Conservation (phyloP, 176 grass and related monocot species). For the Guadua angustifolia region DNA sequence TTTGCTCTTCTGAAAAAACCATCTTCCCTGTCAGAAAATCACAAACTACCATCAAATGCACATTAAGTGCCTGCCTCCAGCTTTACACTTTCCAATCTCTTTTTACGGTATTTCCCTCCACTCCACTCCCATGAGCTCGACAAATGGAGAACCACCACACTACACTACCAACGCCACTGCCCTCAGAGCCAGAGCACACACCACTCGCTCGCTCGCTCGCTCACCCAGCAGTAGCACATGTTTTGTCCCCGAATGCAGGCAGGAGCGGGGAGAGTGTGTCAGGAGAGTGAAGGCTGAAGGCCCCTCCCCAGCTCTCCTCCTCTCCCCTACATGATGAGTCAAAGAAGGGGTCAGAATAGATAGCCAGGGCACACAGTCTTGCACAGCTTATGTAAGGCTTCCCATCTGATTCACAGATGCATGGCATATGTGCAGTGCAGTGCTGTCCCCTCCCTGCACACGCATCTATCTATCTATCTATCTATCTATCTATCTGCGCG, state of each 20-base stretch:
- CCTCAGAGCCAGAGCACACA: neutral
- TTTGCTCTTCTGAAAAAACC: neutral
- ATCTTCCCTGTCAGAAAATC: neutral
- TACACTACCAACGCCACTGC: neutral
- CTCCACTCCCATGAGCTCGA: neutral
- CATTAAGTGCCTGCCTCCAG: neutral
- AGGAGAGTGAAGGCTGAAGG: conserved; percentile 32
- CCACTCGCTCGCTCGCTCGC: too few species aligned
- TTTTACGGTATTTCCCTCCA: neutral
- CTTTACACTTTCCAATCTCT: neutral
- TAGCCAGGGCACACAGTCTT: neutral
- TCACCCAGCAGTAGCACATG: conserved; percentile 50
- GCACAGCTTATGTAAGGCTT: conserved; percentile 11
- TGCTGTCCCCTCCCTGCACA: neutral
- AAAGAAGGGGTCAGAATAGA: conserved; percentile 1
- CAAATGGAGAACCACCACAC: neutral
- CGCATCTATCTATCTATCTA: too few species aligned
- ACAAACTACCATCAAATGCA: neutral
- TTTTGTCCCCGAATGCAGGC: conserved; percentile 28
- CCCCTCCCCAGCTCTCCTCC: neutral
- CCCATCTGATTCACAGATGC: conserved; percentile 42
- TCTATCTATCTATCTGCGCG: neutral
- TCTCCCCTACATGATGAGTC: conserved; percentile 27
- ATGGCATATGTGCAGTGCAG: conserved; percentile 47
- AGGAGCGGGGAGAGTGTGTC: conserved; percentile 15